phyloP scores from a whole-genome alignment of 306 rosid genomes.

The Cotoneaster glaucophyllus region DNA sequence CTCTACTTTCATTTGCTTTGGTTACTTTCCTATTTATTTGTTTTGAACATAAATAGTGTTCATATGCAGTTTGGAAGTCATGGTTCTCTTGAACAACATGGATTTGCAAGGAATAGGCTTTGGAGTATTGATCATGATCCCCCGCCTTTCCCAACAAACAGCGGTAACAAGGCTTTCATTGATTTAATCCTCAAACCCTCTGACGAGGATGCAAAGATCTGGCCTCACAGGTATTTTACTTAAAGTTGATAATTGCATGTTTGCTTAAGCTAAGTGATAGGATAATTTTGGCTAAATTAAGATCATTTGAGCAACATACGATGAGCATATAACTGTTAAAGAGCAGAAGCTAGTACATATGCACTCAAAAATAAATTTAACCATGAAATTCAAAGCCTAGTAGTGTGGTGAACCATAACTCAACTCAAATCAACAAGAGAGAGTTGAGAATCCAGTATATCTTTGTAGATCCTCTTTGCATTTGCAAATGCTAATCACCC shows the following conservation, averaged over 20 bases:
- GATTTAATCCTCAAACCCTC: conserved; percentile 63
- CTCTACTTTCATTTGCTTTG: background rate
- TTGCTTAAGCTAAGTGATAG: background rate
- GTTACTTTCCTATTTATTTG: background rate
- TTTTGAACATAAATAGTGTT: background rate
- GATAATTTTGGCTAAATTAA: too few species aligned
- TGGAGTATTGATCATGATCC: conserved; percentile 75
- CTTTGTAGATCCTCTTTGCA: too few species aligned
- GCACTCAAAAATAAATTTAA: too few species aligned
- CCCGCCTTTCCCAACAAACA: conserved; percentile 48
- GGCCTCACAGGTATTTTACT: conserved; percentile 59
- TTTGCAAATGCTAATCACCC: too few species aligned
- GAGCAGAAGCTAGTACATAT: too few species aligned
- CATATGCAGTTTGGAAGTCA: conserved; percentile 48
- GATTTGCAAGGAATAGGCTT: conserved; percentile 67
- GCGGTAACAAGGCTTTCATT: conserved; percentile 37
- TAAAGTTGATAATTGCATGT: background rate
- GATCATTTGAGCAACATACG: too few species aligned
- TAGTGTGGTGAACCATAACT: too few species aligned
- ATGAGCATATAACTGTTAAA: too few species aligned
- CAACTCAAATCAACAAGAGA: too few species aligned
- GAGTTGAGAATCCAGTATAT: too few species aligned
- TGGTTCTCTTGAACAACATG: conserved; percentile 64
- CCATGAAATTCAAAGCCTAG: too few species aligned
- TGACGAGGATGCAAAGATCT: conserved; percentile 52